Conservation (phyloP, 2,329 filamentous ascomycete genomes). For the Pseudocercospora cruenta region DNA sequence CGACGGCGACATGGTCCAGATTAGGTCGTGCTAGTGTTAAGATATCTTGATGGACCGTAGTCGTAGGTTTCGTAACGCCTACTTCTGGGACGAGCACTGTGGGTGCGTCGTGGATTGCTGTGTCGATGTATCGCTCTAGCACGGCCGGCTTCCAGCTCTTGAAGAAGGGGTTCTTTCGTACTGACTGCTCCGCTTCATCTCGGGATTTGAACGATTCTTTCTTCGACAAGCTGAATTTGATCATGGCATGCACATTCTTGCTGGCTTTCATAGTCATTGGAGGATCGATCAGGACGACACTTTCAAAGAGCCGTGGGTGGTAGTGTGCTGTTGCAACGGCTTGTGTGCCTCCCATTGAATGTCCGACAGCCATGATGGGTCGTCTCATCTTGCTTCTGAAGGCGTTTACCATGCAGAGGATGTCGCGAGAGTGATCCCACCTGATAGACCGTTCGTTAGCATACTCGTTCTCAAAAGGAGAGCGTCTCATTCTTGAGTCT, state of each 20-base stretch:
- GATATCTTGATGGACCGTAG: not conserved
- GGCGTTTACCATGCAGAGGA: slow-evolving; percentile 78
- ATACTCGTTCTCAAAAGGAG: too few relatives aligned
- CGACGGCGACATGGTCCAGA: not conserved
- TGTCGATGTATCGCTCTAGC: slow-evolving; percentile 13
- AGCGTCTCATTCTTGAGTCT: too few relatives aligned
- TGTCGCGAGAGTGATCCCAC: slow-evolving; percentile 76
- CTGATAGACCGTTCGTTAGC: too few relatives aligned
- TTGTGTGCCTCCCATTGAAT: slow-evolving; percentile 80
- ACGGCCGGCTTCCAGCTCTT: slow-evolving; percentile 2
- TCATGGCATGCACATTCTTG: not conserved
- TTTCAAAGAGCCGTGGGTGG: slow-evolving; percentile 17
- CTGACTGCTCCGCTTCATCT: not conserved
- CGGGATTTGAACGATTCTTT: not conserved
- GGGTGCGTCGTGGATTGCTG: slow-evolving; percentile 13
- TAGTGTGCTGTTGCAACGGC: not conserved
- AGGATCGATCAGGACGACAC: slow-evolving; percentile 16
- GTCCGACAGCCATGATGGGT: slow-evolving; percentile 79
- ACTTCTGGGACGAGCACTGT: not conserved
- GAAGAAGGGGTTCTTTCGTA: slow-evolving; percentile 13
- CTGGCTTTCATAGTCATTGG: not conserved
- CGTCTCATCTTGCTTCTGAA: slow-evolving; percentile 77
- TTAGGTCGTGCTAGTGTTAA: slow-evolving; percentile 4
- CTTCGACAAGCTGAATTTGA: slow-evolving; percentile 9
- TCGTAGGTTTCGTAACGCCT: slow-evolving; percentile 6